Percentiles rank a stretch among this genome's conserved stretches.
These are phyloP conservation scores for Trifolium dubium DNA, from an alignment of 306 rosid genomes.

Conservation along the genomic window DNA sequence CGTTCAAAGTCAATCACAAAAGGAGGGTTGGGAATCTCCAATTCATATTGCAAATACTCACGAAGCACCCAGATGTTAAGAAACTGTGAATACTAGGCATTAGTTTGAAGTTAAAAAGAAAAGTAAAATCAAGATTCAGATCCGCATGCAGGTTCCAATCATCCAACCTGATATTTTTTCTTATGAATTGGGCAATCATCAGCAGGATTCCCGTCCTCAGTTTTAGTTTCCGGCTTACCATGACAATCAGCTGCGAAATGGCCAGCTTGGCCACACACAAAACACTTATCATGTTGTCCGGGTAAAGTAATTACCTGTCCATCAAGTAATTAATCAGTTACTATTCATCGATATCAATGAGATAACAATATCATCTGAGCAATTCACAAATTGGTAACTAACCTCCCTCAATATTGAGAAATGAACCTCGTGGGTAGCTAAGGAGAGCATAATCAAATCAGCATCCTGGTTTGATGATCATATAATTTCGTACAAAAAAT, in stretches of 20 bases:
- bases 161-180: constrained; percentile 89
- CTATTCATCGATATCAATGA: constrained; percentile 40
- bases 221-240: constrained; percentile 60
- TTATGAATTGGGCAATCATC: constrained; percentile 76
- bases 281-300: constrained; percentile 85
- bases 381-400: constrained; percentile 43
- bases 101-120: constrained; percentile 25
- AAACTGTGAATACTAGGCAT: constrained; percentile 55
- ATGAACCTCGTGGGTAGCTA: constrained; percentile 92
- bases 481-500: constrained; percentile 15
- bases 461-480: constrained; percentile 70
- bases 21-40: constrained; percentile 77
- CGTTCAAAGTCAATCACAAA: constrained; percentile 74
- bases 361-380: constrained; percentile 27
- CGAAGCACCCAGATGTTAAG: constrained; percentile 81
- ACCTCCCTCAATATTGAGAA: constrained; percentile 95
- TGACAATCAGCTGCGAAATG: constrained; percentile 94
- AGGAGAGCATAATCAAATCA: constrained; percentile 86
- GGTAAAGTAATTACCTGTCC: constrained; percentile 77
- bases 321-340: constrained; percentile 34
- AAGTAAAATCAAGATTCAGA: constrained; percentile 39
- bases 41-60: constrained; percentile 77
- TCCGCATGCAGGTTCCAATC: constrained; percentile 32
- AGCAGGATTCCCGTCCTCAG: constrained; percentile 51
- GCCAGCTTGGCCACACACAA: constrained; percentile 82